Conservation (phyloP, 129 eudicot species). For the Smallanthus sonchifolius region DNA sequence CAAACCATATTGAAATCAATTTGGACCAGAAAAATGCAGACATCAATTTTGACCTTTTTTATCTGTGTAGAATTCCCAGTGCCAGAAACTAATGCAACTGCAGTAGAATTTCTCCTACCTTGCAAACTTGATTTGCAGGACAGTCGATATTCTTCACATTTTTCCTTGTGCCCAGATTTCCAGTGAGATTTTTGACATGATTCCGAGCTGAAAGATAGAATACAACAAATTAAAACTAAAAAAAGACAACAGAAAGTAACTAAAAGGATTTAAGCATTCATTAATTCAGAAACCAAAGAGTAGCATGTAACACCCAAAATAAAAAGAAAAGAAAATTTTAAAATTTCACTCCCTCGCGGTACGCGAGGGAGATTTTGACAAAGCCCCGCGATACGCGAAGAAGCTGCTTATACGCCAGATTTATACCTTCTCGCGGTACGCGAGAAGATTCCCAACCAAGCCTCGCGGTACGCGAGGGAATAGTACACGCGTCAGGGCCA, state of each 20-base stretch:
- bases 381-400: too few relatives aligned
- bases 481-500: too few relatives aligned
- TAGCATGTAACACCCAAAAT: too few relatives aligned
- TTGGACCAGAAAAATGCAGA: neutral
- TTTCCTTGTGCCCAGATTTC: slow-evolving; percentile 53
- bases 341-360: too few relatives aligned
- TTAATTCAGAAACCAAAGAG: neutral
- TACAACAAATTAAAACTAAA: neutral
- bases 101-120: slow-evolving; percentile 30
- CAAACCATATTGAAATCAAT: neutral
- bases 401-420: too few relatives aligned
- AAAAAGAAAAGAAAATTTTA: too few relatives aligned
- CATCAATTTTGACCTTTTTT: slow-evolving; percentile 44
- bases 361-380: too few relatives aligned
- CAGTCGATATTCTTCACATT: slow-evolving; percentile 42
- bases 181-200: slow-evolving; percentile 75
- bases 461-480: too few relatives aligned
- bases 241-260: neutral
- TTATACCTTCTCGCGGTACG: too few relatives aligned
- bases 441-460: too few relatives aligned
- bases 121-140: slow-evolving; percentile 36
- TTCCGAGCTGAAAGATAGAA: slow-evolving; percentile 53
- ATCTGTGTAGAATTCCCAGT: slow-evolving; percentile 39
- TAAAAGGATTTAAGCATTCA: neutral
- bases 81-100: slow-evolving; percentile 27